Evolutionary conservation across 2,329 filamentous ascomycete species (phyloP).

Genomic region (Fusarium sp.): DNA sequence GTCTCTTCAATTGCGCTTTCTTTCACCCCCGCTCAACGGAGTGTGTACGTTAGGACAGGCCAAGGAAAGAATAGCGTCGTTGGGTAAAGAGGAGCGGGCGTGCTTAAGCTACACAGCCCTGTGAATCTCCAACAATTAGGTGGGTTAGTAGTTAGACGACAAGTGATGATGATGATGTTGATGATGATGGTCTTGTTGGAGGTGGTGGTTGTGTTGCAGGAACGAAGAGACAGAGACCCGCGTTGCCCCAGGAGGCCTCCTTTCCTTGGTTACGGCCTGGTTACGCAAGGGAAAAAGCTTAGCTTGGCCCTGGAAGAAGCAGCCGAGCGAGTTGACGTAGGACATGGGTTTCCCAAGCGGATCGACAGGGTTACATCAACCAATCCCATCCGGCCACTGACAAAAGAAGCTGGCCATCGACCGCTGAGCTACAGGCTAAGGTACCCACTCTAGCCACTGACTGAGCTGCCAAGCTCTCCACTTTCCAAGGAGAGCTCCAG

Average conservation of each 20-base stretch:
- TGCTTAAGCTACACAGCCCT: slow-evolving; percentile 12
- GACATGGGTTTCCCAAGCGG: slow-evolving; percentile 21
- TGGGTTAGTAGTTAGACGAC: not conserved
- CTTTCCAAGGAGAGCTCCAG: slow-evolving; percentile 16
- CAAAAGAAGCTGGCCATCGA: slow-evolving; percentile 1
- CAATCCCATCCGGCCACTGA: not conserved
- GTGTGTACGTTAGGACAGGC: not conserved
- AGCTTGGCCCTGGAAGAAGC: slow-evolving; percentile 2
- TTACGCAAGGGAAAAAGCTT: slow-evolving; percentile 2
- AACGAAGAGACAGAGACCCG: slow-evolving; percentile 5
- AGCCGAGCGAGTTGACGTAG: slow-evolving; percentile 28
- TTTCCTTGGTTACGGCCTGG: slow-evolving; percentile 2
- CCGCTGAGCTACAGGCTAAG: slow-evolving; percentile 14
- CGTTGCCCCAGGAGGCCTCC: slow-evolving; percentile 32
- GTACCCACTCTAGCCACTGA: not conserved
- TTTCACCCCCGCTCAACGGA: slow-evolving; percentile 13
- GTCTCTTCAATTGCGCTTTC: not conserved
- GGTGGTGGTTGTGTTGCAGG: slow-evolving; percentile 24
- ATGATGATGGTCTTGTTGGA: slow-evolving; percentile 1
- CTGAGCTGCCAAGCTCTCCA: slow-evolving; percentile 11
- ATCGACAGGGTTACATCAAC: slow-evolving; percentile 3
- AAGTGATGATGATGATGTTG: slow-evolving; percentile 8
- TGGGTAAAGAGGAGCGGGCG: slow-evolving; percentile 1
- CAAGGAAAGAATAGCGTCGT: not conserved
- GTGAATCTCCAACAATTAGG: not conserved